phyloP scores from a whole-genome alignment of 2,329 filamentous ascomycete species.

The Aspergillus sp. region DNA sequence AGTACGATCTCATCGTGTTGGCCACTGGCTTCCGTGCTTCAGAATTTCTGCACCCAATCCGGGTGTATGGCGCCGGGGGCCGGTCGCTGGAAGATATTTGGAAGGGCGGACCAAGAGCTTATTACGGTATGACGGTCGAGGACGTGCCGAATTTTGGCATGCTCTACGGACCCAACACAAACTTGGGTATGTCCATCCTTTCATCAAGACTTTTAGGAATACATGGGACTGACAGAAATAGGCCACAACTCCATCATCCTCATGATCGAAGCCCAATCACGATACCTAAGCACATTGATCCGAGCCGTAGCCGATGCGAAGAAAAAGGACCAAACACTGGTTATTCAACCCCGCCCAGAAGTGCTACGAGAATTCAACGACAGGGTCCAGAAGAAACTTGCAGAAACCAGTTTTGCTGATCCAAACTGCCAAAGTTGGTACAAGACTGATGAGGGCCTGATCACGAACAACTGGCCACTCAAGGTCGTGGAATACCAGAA shows the following conservation, averaged over 20 bases:
- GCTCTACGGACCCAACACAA: slow-evolving; percentile 62
- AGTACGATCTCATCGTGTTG: slow-evolving; percentile 59
- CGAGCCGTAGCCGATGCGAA: slow-evolving; percentile 51
- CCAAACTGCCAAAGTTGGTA: slow-evolving; percentile 60
- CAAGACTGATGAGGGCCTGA: slow-evolving; percentile 55
- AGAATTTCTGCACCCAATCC: slow-evolving; percentile 61
- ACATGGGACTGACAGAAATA: not conserved
- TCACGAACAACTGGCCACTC: slow-evolving; percentile 60
- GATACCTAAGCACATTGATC: slow-evolving; percentile 57
- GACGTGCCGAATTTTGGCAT: slow-evolving; percentile 59
- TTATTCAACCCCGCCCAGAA: slow-evolving; percentile 47
- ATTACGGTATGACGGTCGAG: slow-evolving; percentile 55
- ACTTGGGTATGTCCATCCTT: slow-evolving; percentile 35
- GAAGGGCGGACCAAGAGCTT: slow-evolving; percentile 54
- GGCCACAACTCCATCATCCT: slow-evolving; percentile 61
- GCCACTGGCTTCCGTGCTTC: slow-evolving; percentile 63
- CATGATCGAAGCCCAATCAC: slow-evolving; percentile 63
- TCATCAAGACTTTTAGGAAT: too few species aligned
- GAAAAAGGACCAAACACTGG: slow-evolving; percentile 42
- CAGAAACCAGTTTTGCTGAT: slow-evolving; percentile 54
- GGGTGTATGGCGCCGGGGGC: slow-evolving; percentile 51
- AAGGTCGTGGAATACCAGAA: slow-evolving; percentile 60
- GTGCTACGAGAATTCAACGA: slow-evolving; percentile 50
- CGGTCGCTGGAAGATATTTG: slow-evolving; percentile 54
- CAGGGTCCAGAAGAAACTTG: slow-evolving; percentile 48